Evolutionary conservation across 805 yeast species (phyloP).

Genomic region (Ogataea paradorogensis): DNA sequence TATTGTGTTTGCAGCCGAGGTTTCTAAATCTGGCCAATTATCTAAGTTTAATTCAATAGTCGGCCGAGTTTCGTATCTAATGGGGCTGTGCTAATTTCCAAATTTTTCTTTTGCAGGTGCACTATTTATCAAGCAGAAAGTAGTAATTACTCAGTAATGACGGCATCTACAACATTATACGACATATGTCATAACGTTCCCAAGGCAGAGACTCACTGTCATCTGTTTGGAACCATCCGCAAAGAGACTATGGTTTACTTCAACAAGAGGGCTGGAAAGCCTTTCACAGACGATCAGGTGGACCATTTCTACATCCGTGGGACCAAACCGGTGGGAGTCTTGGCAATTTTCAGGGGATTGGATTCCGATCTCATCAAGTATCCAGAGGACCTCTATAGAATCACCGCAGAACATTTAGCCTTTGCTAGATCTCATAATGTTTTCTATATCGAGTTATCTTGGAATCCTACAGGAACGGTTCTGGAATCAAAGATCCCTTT

Average conservation of each 20-base stretch:
- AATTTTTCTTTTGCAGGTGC: neutral
- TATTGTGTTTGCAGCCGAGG: neutral
- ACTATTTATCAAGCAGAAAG: neutral
- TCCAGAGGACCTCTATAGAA: constrained; percentile 27
- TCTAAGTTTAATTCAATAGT: neutral
- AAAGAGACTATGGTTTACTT: constrained; percentile 25
- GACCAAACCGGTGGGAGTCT: constrained; percentile 32
- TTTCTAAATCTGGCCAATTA: neutral
- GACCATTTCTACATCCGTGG: constrained; percentile 31
- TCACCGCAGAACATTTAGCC: constrained; percentile 28
- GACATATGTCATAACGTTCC: constrained; percentile 30
- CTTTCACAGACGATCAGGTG: constrained; percentile 26
- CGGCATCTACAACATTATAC: constrained; percentile 1
- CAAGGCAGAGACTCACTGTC: constrained; percentile 34
- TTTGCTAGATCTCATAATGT: constrained; percentile 26
- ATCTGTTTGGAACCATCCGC: constrained; percentile 31
- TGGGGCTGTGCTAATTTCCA: constrained; percentile 4
- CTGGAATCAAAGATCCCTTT: constrained; percentile 28
- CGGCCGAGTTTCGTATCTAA: constrained; percentile 7
- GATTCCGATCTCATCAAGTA: constrained; percentile 26
- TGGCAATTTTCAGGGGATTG: constrained; percentile 29
- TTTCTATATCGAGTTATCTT: constrained; percentile 30
- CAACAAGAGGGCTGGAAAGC: constrained; percentile 23
- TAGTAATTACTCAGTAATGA: neutral
- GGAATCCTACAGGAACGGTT: constrained; percentile 35